These are phyloP conservation scores for Arabidopsis lyrata DNA, from an alignment of 441 rosid genomes.

Conservation along the genomic window DNA sequence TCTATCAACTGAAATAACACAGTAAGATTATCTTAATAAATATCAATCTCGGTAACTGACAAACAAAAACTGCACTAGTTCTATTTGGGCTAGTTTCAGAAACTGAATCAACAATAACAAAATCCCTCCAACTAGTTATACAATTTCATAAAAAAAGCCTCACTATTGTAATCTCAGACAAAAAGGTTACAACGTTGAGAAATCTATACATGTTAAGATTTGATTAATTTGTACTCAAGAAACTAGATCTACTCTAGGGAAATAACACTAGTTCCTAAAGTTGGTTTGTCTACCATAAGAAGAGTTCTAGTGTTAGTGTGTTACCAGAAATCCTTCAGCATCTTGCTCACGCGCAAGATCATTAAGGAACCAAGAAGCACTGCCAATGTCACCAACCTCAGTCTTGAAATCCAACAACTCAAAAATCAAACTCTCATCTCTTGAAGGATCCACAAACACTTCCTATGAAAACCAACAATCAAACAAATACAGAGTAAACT, in stretches of 20 bases:
- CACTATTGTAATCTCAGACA: background rate
- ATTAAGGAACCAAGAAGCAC: slow-evolving; percentile 82
- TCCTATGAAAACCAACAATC: slow-evolving; percentile 52
- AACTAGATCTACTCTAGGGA: background rate
- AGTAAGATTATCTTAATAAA: background rate
- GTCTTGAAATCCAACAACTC: slow-evolving; percentile 80
- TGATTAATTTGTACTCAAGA: background rate
- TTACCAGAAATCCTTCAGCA: slow-evolving; percentile 72
- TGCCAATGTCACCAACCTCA: slow-evolving; percentile 67
- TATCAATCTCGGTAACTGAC: background rate
- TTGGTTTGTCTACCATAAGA: background rate
- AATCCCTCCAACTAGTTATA: background rate
- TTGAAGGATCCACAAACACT: slow-evolving; percentile 76
- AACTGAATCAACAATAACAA: background rate
- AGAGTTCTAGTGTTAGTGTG: background rate
- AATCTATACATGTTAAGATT: background rate
- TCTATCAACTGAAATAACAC: slow-evolving; percentile 61
- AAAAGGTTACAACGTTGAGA: slow-evolving; percentile 4
- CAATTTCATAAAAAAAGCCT: background rate
- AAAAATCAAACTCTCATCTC: slow-evolving; percentile 86
- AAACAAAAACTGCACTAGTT: background rate
- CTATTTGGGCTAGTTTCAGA: background rate
- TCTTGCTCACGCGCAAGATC: slow-evolving; percentile 81
- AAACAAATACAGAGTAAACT: background rate
- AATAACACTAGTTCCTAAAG: background rate